Evolutionary conservation across 2,329 filamentous ascomycete genomes (phyloP), one percentile per base, ranked within the genome.

Genomic region (Exophiala spinifera): DNA sequence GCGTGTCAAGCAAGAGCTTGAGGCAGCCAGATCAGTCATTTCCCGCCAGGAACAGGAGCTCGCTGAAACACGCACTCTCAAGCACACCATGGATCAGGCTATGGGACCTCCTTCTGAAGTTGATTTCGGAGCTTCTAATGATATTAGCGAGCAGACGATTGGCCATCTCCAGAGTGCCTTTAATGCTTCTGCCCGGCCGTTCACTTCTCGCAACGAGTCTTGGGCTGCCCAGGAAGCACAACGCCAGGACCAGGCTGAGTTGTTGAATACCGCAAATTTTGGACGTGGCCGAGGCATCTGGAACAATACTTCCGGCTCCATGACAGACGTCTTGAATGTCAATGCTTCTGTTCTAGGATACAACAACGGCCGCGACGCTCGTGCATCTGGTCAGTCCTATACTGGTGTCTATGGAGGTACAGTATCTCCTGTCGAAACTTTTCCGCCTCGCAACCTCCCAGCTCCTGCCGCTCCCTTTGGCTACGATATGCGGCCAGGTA

Each of bases 31-130:
- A 59, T 77, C 79, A 53, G 78, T 79, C 61, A 79, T 85, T 65
- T 78, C 78, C 52, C 72, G 80, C 55, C 82, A 84, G 69, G 80
- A 83, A 57, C 76, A 83, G 57, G 81, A 85, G 67, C 72, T 84
- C 54, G 79, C 80, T 46, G 80, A 83, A 63, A 80, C 77, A 11
- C 79, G 80, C 39, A 77, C 82, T 46, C 80, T 82, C 53, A 81
- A 81, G 63, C 79, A 83, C 62, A 84, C 82, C 17, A 72, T 85
- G 61, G 80, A 84, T 56, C 80, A 84, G 63, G 75, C 76, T 49
- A 73, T 82, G 60, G 77, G 77, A 13, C 73, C 79, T 54, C 73
- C 78, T 5, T 80, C 78, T 25, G 79, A 82, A 59, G 68, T 70
- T 36, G 78, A 80, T 51, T 79, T 78, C 60, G 70, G 68, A 51